Evolutionary conservation across 768 basidiomycete genomes (phyloP).

Genomic region (Suillus bovinus): DNA sequence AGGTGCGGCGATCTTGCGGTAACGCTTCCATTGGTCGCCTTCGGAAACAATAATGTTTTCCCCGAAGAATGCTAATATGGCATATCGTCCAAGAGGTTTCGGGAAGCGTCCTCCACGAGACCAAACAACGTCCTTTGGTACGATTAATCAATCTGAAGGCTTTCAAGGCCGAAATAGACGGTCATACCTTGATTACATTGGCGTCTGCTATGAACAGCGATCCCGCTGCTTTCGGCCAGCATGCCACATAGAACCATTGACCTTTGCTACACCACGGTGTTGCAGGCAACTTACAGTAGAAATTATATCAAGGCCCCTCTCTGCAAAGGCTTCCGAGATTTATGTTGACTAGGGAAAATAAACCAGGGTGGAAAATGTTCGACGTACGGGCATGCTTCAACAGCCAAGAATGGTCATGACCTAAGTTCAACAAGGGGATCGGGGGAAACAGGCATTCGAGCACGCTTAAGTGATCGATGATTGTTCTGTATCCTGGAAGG

Average conservation of each 20-base stretch:
- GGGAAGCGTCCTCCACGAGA: constrained; percentile 41
- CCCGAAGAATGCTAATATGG: constrained; percentile 52
- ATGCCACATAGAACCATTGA: constrained; percentile 9
- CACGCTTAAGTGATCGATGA: too few species aligned
- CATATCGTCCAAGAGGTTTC: constrained; percentile 52
- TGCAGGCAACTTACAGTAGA: constrained; percentile 33
- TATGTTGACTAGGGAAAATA: background rate
- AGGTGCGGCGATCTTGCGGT: constrained; percentile 62
- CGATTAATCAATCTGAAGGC: too few species aligned
- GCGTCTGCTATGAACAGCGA: too few species aligned
- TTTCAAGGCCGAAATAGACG: too few species aligned
- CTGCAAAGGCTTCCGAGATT: constrained; percentile 27
- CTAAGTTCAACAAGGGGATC: too few species aligned
- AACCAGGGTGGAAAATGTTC: too few species aligned
- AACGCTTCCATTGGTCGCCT: constrained; percentile 67
- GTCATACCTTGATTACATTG: too few species aligned
- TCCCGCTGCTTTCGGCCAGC: constrained; percentile 16
- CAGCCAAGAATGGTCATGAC: too few species aligned
- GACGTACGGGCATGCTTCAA: too few species aligned
- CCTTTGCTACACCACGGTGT: background rate
- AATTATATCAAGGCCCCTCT: constrained; percentile 37
- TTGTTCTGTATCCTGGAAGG: too few species aligned
- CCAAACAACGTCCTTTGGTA: constrained; percentile 22
- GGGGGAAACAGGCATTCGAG: too few species aligned
- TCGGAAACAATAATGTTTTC: constrained; percentile 63